Conservation (phyloP, 176 grass and related monocot species). For the Areca catechu region DNA sequence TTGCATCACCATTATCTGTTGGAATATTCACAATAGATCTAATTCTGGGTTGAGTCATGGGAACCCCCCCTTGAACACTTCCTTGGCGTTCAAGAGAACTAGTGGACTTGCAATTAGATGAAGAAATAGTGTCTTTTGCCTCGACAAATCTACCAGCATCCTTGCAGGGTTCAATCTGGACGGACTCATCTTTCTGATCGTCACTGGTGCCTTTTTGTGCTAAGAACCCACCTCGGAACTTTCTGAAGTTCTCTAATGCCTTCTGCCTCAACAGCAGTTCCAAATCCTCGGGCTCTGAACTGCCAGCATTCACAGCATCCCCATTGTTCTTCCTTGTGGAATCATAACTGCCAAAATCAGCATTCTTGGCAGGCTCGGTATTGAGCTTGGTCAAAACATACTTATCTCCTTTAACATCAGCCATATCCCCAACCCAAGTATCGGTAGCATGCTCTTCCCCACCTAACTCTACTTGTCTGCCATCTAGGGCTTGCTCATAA, state of each 20-base stretch:
- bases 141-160: background rate
- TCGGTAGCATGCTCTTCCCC: background rate
- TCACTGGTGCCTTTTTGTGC: conserved; percentile 19
- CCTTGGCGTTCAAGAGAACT: conserved; percentile 19
- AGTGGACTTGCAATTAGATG: background rate
- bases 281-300: conserved; percentile 39
- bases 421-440: background rate
- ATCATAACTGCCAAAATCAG: conserved; percentile 1
- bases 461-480: background rate
- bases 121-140: background rate
- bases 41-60: conserved; percentile 31
- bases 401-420: background rate
- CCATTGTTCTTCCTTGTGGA: conserved; percentile 15
- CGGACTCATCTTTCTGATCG: conserved; percentile 19
- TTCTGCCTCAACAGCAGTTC: conserved; percentile 79
- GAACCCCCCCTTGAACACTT: conserved; percentile 16
- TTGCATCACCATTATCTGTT: conserved; percentile 21
- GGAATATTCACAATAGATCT: conserved; percentile 75
- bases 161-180: background rate
- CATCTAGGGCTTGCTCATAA: conserved; percentile 15
- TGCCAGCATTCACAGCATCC: conserved; percentile 13
- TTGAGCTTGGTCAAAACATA: background rate
- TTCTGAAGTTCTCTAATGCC: conserved; percentile 81
- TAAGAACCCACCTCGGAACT: conserved; percentile 33
- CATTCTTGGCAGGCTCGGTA: conserved; percentile 19